Conservation (phyloP, 1,139 yeast genomes). For the Pneumocystis carinii region DNA sequence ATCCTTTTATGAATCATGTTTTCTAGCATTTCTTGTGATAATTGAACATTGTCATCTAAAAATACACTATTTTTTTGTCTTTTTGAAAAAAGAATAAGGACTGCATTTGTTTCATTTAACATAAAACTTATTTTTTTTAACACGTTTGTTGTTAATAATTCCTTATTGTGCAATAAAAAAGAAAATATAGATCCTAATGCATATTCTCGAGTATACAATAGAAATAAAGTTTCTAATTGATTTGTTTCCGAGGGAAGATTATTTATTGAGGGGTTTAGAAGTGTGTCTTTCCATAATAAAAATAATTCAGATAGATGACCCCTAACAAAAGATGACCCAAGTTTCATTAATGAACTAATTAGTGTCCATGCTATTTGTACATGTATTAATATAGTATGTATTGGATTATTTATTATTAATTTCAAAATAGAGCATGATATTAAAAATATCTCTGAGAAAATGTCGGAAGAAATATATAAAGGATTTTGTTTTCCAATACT, state of each 20-base stretch:
- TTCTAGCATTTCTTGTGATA: background rate
- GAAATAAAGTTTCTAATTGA: background rate
- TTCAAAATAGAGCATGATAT: background rate
- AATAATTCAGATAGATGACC: background rate
- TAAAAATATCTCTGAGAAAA: background rate
- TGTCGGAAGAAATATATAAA: background rate
- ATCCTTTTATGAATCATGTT: background rate
- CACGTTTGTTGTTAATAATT: background rate
- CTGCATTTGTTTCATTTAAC: background rate
- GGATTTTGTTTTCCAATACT: background rate
- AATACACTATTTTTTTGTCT: background rate
- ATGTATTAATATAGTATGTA: background rate
- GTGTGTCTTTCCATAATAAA: background rate
- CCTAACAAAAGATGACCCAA: constrained; percentile 8
- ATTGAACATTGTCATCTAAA: background rate
- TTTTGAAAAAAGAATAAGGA: background rate
- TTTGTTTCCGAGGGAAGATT: background rate
- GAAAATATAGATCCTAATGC: constrained; percentile 1
- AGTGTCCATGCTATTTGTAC: constrained; percentile 1
- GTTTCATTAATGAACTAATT: constrained; percentile 11
- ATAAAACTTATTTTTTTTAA: background rate
- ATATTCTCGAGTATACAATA: background rate
- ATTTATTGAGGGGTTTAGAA: background rate
- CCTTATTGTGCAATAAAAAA: background rate
- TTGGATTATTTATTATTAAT: background rate